Evolutionary conservation across 352 stramenopile species (phyloP).

Genomic region (Globisporangium apiculatum): DNA sequence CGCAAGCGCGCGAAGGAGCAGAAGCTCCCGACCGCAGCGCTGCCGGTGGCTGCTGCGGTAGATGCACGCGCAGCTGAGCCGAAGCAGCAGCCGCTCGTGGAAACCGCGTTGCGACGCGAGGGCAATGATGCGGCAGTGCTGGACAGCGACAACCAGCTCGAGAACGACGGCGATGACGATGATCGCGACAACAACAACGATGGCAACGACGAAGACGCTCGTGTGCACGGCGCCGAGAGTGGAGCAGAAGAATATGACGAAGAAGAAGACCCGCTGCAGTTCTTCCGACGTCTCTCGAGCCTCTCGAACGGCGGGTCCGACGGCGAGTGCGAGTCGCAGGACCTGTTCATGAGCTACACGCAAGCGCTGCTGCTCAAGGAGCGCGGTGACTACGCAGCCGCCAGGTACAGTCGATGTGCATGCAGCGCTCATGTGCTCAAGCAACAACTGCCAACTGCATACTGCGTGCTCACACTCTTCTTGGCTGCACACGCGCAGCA

Average conservation of each 20-base stretch:
- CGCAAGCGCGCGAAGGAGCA: conserved; percentile 2
- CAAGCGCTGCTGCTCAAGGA: conserved; percentile 37
- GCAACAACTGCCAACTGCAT: no score
- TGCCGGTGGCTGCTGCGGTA: background rate
- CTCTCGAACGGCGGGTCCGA: background rate
- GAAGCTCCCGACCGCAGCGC: background rate
- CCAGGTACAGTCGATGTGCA: conserved; percentile 15
- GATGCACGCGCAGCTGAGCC: background rate
- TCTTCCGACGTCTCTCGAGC: conserved; percentile 18
- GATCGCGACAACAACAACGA: background rate
- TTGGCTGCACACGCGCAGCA: conserved; percentile 3
- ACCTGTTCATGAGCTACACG: conserved; percentile 30
- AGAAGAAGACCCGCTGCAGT: conserved; percentile 19
- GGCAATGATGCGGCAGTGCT: background rate
- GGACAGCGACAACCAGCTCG: background rate
- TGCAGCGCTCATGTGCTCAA: background rate
- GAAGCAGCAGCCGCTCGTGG: background rate
- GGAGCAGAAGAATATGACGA: conserved; percentile 3
- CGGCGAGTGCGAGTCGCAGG: conserved; percentile 6
- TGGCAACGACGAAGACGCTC: background rate
- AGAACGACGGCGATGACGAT: background rate
- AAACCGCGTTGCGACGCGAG: background rate
- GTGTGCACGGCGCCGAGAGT: background rate
- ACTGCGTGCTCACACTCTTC: no score
- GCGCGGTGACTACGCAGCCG: conserved; percentile 22